These are phyloP conservation scores for Aureobasidium namibiae DNA, from an alignment of 2,329 filamentous ascomycete species.

Conservation along the genomic window DNA sequence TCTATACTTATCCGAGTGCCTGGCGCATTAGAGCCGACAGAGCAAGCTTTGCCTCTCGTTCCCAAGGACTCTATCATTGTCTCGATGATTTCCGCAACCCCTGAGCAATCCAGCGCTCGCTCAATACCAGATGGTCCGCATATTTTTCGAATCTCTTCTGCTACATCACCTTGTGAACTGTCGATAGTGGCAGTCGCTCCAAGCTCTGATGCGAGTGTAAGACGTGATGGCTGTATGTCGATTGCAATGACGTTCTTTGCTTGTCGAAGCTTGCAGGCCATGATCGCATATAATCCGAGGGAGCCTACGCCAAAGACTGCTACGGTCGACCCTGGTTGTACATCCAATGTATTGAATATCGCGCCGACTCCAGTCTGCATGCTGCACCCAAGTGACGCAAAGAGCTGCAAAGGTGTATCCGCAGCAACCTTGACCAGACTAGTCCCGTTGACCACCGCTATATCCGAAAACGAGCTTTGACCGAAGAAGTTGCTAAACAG, in stretches of 20 bases:
- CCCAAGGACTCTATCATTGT: not conserved
- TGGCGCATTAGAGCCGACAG: not conserved
- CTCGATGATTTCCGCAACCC: not conserved
- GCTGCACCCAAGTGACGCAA: conserved; percentile 39
- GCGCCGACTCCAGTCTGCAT: conserved; percentile 39
- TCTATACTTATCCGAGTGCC: not conserved
- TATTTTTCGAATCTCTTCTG: not conserved
- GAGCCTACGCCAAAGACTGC: conserved; percentile 39
- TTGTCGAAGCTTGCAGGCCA: conserved; percentile 39
- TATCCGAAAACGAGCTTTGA: conserved; percentile 29
- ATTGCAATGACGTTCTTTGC: conserved; percentile 34
- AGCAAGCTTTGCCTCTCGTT: not conserved
- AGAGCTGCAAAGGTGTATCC: conserved; percentile 11
- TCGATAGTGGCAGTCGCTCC: conserved; percentile 34
- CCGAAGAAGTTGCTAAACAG: conserved; percentile 30
- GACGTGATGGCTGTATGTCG: conserved; percentile 29
- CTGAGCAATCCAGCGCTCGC: not conserved
- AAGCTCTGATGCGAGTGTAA: conserved; percentile 32
- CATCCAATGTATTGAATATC: conserved; percentile 32
- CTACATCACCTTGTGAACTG: conserved; percentile 18
- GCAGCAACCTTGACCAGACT: not conserved
- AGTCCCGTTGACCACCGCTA: conserved; percentile 23
- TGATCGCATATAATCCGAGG: conserved; percentile 40
- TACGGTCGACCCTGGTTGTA: conserved; percentile 29
- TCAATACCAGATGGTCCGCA: not conserved